Evolutionary conservation across 1,284 basidiomycete species (phyloP).

Genomic region (Tilletia horrida): DNA sequence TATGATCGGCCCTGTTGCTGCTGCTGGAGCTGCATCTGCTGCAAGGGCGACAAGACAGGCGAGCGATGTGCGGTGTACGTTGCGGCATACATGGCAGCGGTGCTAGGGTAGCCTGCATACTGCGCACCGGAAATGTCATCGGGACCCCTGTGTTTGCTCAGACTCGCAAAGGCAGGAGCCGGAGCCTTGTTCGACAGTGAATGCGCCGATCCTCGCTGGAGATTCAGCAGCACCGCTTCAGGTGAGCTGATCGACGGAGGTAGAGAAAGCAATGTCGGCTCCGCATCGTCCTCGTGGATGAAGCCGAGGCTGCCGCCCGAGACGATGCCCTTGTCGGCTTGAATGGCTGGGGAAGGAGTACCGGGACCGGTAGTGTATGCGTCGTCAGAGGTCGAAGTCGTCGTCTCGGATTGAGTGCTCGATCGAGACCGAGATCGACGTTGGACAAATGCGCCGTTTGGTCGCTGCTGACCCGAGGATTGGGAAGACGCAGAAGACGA

Average conservation of each 20-base stretch:
- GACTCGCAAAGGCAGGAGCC: too few relatives aligned
- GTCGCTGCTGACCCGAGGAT: constrained; percentile 8
- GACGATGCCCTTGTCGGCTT: not conserved
- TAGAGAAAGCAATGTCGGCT: constrained; percentile 10
- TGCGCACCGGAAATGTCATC: not conserved
- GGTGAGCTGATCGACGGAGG: constrained; percentile 12
- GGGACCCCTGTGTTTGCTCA: too few relatives aligned
- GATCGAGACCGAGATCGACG: not conserved
- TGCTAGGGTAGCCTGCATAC: not conserved
- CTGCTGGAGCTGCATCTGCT: not conserved
- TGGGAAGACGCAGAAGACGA: constrained; percentile 7
- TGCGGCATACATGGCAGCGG: not conserved
- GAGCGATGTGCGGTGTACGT: constrained; percentile 10
- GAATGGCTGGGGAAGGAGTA: constrained; percentile 9
- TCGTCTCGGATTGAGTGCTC: constrained; percentile 6
- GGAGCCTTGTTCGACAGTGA: too few relatives aligned
- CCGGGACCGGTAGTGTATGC: constrained; percentile 16
- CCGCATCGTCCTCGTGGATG: constrained; percentile 8
- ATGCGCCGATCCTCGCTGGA: not conserved
- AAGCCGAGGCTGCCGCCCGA: not conserved
- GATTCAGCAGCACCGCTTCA: not conserved
- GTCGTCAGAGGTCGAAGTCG: constrained; percentile 13
- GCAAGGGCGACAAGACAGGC: not conserved
- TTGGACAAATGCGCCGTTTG: not conserved
- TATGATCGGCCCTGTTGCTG: not conserved